Evolutionary conservation across 2,329 filamentous ascomycete species (phyloP).

Genomic region (Penicillium sp.): DNA sequence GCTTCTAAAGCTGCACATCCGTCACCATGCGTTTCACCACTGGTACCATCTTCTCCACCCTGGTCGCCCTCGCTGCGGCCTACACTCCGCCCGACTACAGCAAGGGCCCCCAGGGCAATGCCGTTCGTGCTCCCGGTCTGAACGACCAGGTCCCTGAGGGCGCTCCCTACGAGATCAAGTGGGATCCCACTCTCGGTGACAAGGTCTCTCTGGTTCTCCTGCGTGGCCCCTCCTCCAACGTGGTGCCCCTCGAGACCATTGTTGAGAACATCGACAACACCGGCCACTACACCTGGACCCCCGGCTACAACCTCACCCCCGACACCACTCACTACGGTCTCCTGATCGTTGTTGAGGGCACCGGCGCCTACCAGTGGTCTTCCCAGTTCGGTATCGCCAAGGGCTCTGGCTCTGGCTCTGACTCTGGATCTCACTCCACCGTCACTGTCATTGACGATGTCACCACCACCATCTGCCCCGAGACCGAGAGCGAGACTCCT

Average conservation of each 20-base stretch:
- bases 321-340: slow-evolving; percentile 62
- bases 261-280: slow-evolving; percentile 60
- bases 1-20: slow-evolving; percentile 7
- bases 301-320: slow-evolving; percentile 51
- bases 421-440: slow-evolving; percentile 12
- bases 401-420: slow-evolving; percentile 14
- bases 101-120: slow-evolving; percentile 53
- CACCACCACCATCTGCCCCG: slow-evolving; percentile 26
- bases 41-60: slow-evolving; percentile 40
- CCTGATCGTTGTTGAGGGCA: slow-evolving; percentile 63
- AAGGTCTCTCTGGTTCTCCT: slow-evolving; percentile 63
- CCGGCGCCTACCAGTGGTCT: slow-evolving; percentile 65
- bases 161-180: slow-evolving; percentile 62
- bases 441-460: slow-evolving; percentile 11
- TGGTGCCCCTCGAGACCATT: slow-evolving; percentile 55
- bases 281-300: slow-evolving; percentile 61
- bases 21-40: slow-evolving; percentile 46
- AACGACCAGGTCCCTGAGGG: slow-evolving; percentile 60
- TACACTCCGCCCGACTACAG: slow-evolving; percentile 42
- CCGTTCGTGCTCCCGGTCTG: slow-evolving; percentile 57
- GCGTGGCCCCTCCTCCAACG: slow-evolving; percentile 61
- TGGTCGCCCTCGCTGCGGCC: slow-evolving; percentile 45
- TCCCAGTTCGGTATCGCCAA: slow-evolving; percentile 64
- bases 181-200: slow-evolving; percentile 49
- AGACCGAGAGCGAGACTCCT: slow-evolving; percentile 18